Conservation (phyloP, 805 yeast genomes). For the Saccharomycopsis sp. region DNA sequence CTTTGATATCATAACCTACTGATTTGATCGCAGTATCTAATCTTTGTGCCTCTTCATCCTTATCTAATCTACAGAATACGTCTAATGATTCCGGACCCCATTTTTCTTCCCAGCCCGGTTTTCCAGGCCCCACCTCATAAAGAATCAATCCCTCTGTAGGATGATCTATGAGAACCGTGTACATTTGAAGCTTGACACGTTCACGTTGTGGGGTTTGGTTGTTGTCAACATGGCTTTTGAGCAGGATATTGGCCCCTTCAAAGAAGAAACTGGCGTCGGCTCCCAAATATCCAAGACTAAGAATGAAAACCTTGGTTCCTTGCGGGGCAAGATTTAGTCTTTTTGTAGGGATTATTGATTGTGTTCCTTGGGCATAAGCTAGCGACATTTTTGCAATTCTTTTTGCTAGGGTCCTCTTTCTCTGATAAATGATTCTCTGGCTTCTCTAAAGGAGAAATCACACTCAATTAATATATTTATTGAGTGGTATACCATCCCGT, state of each 20-base stretch:
- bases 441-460: too few relatives aligned
- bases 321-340: slow-evolving; percentile 5
- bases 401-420: too few relatives aligned
- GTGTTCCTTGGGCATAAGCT: slow-evolving; percentile 7
- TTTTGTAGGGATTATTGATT: slow-evolving; percentile 3
- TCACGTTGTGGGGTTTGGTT: neutral
- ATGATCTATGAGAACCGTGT: slow-evolving; percentile 12
- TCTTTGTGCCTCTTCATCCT: slow-evolving; percentile 3
- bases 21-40: slow-evolving; percentile 10
- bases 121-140: slow-evolving; percentile 15
- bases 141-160: slow-evolving; percentile 12
- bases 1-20: slow-evolving; percentile 9
- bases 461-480: too few relatives aligned
- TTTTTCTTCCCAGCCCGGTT: slow-evolving; percentile 14
- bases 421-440: too few relatives aligned
- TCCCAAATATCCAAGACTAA: slow-evolving; percentile 12
- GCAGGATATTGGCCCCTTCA: slow-evolving; percentile 7
- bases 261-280: slow-evolving; percentile 11
- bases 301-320: slow-evolving; percentile 10
- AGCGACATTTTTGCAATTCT: slow-evolving; percentile 2
- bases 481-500: too few relatives aligned
- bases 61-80: slow-evolving; percentile 11
- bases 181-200: slow-evolving; percentile 8
- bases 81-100: slow-evolving; percentile 10
- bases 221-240: neutral